Percentiles rank a stretch among this genome's conserved stretches.
Conservation (phyloP, 129 eudicot genomes). For the Dittrichia graveolens region DNA sequence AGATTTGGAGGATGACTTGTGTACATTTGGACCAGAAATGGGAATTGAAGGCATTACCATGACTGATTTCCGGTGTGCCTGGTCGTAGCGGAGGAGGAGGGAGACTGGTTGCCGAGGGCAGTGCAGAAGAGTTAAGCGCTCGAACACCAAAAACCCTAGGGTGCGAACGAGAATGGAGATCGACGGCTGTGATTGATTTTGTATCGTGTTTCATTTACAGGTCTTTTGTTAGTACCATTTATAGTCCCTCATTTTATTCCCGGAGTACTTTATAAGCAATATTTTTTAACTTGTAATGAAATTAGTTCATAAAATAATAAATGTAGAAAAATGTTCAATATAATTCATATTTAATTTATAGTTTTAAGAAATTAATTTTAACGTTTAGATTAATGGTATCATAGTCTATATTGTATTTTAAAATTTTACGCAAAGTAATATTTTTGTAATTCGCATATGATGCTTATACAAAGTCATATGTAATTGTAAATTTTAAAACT, state of each 20-base stretch:
- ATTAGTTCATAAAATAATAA: too few species aligned
- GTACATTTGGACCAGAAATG: neutral
- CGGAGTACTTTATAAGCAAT: neutral
- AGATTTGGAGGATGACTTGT: neutral
- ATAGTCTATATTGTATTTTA: too few species aligned
- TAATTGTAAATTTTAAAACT: too few species aligned
- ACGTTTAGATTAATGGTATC: too few species aligned
- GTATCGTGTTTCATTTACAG: neutral
- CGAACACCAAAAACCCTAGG: slow-evolving; percentile 11
- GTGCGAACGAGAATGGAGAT: neutral
- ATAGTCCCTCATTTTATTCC: neutral
- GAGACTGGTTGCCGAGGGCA: neutral
- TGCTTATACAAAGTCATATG: too few species aligned
- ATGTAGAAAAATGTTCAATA: too few species aligned
- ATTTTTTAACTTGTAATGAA: too few species aligned
- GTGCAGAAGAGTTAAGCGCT: slow-evolving; percentile 10
- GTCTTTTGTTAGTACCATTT: neutral
- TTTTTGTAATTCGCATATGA: too few species aligned
- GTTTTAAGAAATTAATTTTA: too few species aligned
- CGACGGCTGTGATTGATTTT: slow-evolving; percentile 25
- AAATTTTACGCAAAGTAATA: too few species aligned
- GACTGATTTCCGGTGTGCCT: slow-evolving; percentile 18
- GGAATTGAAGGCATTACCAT: slow-evolving; percentile 10
- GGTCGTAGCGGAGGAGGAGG: neutral
- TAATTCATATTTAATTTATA: too few species aligned